Base-by-base conservation (phyloP, 2,329 filamentous ascomycete species). In the Talaromyces verruculosus region DNA sequence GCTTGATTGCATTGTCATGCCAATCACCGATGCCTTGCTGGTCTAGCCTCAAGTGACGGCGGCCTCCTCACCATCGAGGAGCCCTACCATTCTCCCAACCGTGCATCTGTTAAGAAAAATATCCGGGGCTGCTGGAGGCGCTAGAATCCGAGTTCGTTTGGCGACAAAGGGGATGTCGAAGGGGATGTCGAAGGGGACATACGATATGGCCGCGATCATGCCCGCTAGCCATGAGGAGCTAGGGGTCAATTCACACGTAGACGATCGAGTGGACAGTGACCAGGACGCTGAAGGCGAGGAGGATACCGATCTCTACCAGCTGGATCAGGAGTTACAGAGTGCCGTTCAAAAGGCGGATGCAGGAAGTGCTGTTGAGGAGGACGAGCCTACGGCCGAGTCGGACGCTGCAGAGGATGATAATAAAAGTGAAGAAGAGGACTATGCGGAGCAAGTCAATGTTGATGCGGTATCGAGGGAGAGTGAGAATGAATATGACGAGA, bases 241-340 rank as follows among this genome's bases (percentile, higher is more conserved):
- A 57, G 71, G 73, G 65, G 69, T 73, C 66, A 73, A 75, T 68
- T 70, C 73, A 47, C 72, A 72, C 39, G 66, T 71, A 37, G 76
- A 79, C 63, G 67, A 74, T 67, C 62, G 57, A 60, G 71, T 75
- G 51, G 78, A 79, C 65, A 80, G 79, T 68, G 79, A 81, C 63
- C 75, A 77, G 69, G 79, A 81, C 67, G 79, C 79, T 22, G 79
- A 80, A 65, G 79, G 79, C n/a, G 78, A 80, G 67, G 78, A 80
- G 58, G 78, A 79, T 63, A 77, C 78, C 17, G 78, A 80, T 64
- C 64, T 80, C 37, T 79, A 79, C 63, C 73, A 74, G 55, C 76
- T 76, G 75, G 76, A 79, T 58, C 76, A 78, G 64, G 76, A 76
- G 61, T 72, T 78, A 25, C 76, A 78, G 68, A 72, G 77, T 65